These are phyloP conservation scores for Nymphaea thermarum DNA, from an alignment of 164 flowering plant genomes.

Conservation along the genomic window DNA sequence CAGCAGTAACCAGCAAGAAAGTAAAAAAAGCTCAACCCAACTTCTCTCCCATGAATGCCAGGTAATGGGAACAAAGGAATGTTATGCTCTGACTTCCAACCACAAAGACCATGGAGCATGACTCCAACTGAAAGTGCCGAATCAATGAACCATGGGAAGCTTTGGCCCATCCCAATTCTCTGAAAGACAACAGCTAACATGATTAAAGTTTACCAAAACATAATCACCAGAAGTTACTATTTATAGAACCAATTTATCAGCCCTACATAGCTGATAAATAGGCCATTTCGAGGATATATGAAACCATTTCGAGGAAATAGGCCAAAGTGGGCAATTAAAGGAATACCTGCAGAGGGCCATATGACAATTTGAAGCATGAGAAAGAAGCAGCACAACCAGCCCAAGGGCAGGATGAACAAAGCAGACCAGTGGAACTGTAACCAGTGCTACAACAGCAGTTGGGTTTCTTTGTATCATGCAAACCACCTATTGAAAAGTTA, in stretches of 20 bases:
- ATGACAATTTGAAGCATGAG: slow-evolving; percentile 69
- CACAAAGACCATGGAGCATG: slow-evolving; percentile 60
- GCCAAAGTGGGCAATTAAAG: too few species aligned
- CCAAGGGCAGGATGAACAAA: slow-evolving; percentile 93
- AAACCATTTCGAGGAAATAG: too few species aligned
- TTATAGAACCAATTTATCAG: too few species aligned
- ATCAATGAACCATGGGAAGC: slow-evolving; percentile 71
- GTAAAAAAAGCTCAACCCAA: slow-evolving; percentile 47
- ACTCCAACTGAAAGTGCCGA: slow-evolving; percentile 61
- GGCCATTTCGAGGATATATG: too few species aligned
- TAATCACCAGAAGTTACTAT: too few species aligned
- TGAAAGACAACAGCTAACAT: slow-evolving; percentile 20
- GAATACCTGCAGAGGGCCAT: slow-evolving; percentile 67
- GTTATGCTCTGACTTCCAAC: slow-evolving; percentile 48
- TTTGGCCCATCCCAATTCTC: slow-evolving; percentile 60
- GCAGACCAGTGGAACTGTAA: slow-evolving; percentile 45
- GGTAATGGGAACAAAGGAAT: slow-evolving; percentile 30
- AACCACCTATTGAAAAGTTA: slow-evolving; percentile 30
- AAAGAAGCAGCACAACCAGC: slow-evolving; percentile 46
- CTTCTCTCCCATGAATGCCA: slow-evolving; percentile 24
- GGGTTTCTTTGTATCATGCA: slow-evolving; percentile 45
- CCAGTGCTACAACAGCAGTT: slow-evolving; percentile 28
- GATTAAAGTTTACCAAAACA: background rate
- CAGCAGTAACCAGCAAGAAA: slow-evolving; percentile 59
- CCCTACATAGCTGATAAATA: too few species aligned